phyloP scores from a whole-genome alignment of 1,284 basidiomycete species.

The Rhizoctonia solani region DNA sequence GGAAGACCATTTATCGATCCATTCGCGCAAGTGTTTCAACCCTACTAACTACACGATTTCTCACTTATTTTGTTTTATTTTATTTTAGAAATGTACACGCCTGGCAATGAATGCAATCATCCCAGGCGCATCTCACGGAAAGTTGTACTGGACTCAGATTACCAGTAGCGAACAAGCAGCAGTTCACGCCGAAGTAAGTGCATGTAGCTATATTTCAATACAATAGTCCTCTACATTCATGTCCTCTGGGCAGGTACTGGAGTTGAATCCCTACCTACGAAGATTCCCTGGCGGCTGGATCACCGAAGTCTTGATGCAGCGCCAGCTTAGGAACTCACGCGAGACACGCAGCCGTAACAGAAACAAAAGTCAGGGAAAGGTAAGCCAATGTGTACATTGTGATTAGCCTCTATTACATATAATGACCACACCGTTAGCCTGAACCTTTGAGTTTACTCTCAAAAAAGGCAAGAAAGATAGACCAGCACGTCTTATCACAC shows the following conservation, averaged over 20 bases:
- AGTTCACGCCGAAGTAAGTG: neutral
- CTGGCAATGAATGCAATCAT: neutral
- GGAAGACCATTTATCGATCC: neutral
- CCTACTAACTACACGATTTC: neutral
- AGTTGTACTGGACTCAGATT: neutral
- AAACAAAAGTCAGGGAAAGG: neutral
- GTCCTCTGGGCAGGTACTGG: neutral
- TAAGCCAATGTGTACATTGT: neutral
- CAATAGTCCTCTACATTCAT: neutral
- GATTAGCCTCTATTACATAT: neutral
- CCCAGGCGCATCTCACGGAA: neutral
- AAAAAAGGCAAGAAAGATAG: neutral
- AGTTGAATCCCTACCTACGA: neutral
- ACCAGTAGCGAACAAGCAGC: neutral
- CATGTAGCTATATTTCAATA: neutral
- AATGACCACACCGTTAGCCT: neutral
- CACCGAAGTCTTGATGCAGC: neutral
- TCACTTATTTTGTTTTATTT: neutral
- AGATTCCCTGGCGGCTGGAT: conserved; percentile 2
- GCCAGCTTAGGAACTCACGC: neutral
- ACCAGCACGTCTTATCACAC: neutral
- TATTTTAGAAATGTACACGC: neutral
- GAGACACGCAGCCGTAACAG: neutral
- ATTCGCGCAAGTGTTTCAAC: neutral
- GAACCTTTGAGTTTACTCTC: neutral